Evolutionary conservation across 192 early-diverging fungal species (phyloP).

Genomic region (Allomyces javanicus): DNA sequence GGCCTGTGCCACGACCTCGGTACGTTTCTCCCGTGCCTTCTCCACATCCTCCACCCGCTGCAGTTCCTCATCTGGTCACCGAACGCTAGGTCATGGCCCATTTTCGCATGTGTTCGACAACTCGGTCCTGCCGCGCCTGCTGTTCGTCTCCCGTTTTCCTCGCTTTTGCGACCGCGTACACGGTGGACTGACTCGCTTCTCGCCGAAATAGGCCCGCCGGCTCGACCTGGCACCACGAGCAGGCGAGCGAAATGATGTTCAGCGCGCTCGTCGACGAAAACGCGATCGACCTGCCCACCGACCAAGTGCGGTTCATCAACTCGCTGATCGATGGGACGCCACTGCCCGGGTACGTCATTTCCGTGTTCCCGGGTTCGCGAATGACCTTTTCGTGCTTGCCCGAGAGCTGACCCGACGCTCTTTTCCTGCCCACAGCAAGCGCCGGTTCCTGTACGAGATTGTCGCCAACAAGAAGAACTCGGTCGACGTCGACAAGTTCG

Average conservation of each 20-base stretch:
- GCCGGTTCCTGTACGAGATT: constrained; percentile 79
- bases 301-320: constrained; percentile 43
- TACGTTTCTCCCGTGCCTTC: constrained; percentile 1
- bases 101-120: constrained; percentile 92
- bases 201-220: constrained; percentile 12
- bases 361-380: constrained; percentile 16
- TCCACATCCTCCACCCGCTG: not conserved
- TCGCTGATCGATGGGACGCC: constrained; percentile 46
- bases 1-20: constrained; percentile 87
- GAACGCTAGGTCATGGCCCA: constrained; percentile 63
- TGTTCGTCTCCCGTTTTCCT: constrained; percentile 1
- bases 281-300: constrained; percentile 37
- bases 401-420: not conserved
- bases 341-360: not conserved
- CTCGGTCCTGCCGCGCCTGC: constrained; percentile 49
- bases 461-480: constrained; percentile 87
- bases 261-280: constrained; percentile 55
- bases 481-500: constrained; percentile 89
- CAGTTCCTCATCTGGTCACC: constrained; percentile 1
- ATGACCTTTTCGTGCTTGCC: constrained; percentile 15
- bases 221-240: constrained; percentile 47
- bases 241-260: constrained; percentile 71
- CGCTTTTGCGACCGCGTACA: not conserved
- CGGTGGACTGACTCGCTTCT: not conserved
- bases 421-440: not conserved